These are phyloP conservation scores for Fusarium pilosicola DNA, from an alignment of 2,329 filamentous ascomycete genomes.

Conservation along the genomic window DNA sequence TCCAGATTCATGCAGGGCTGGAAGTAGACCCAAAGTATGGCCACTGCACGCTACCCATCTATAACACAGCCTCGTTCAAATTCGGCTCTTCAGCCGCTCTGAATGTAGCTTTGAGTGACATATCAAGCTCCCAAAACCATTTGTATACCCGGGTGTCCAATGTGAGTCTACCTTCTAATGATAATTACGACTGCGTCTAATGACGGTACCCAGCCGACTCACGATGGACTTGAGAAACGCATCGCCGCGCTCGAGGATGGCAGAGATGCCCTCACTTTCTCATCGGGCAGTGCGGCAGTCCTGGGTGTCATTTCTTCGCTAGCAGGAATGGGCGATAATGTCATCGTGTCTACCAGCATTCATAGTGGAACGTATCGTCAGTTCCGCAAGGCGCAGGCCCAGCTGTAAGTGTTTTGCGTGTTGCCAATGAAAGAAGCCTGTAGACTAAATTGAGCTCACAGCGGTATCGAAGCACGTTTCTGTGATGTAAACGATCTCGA, in stretches of 20 bases:
- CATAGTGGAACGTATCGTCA: neutral
- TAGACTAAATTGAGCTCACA: neutral
- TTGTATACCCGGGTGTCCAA: neutral
- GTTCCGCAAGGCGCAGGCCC: neutral
- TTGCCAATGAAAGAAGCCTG: neutral
- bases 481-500: neutral
- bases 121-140: neutral
- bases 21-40: neutral
- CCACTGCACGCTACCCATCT: neutral
- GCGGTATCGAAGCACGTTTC: neutral
- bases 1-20: neutral
- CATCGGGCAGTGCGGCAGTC: neutral
- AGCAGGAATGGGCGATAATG: neutral
- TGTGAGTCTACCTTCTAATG: fast-evolving
- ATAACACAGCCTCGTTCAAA: neutral
- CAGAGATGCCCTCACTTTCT: neutral
- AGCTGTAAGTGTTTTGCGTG: neutral
- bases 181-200: neutral
- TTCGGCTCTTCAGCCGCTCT: neutral
- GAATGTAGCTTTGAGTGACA: neutral
- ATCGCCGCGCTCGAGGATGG: neutral
- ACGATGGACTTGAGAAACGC: neutral
- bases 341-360: neutral
- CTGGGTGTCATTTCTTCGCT: neutral
- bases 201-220: neutral